Conservation (phyloP, 768 basidiomycete species). For the Crepidotus variabilis region DNA sequence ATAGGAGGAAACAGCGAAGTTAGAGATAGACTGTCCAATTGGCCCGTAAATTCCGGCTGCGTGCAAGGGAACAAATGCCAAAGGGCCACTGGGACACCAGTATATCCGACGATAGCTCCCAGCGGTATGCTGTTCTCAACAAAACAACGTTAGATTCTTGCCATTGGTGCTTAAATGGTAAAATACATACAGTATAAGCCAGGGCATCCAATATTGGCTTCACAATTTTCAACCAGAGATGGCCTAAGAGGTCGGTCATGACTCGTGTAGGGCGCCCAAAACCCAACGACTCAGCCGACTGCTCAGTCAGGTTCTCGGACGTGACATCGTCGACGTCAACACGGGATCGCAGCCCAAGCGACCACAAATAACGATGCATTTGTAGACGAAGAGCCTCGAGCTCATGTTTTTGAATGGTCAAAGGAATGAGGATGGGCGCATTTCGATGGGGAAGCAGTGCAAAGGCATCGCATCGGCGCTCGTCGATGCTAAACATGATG, state of each 20-base stretch:
- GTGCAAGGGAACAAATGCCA: slow-evolving; percentile 19
- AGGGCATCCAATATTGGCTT: slow-evolving; percentile 19
- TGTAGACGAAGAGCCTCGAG: slow-evolving; percentile 5
- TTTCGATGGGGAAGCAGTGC: slow-evolving; percentile 11
- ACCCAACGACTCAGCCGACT: background rate
- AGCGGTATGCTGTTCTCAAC: background rate
- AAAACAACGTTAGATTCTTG: background rate
- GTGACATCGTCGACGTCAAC: background rate
- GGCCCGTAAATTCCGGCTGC: slow-evolving; percentile 16
- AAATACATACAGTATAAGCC: slow-evolving; percentile 5
- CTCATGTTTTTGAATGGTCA: slow-evolving; percentile 9
- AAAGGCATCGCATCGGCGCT: slow-evolving; percentile 18
- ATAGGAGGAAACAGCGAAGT: slow-evolving; percentile 19
- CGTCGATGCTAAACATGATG: slow-evolving; percentile 16
- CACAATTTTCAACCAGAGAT: slow-evolving; percentile 18
- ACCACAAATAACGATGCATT: background rate
- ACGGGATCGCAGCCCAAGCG: background rate
- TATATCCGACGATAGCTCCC: slow-evolving; percentile 3
- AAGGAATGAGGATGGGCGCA: slow-evolving; percentile 15
- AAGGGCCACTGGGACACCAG: slow-evolving; percentile 18
- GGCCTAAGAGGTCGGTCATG: slow-evolving; percentile 8
- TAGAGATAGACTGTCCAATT: slow-evolving; percentile 1
- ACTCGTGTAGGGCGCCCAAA: background rate
- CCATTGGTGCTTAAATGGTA: background rate
- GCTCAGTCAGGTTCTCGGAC: background rate